Evolutionary conservation across 2,329 filamentous ascomycete species (phyloP), one percentile per base, ranked within the genome.

Genomic region (Nemania sp.): DNA sequence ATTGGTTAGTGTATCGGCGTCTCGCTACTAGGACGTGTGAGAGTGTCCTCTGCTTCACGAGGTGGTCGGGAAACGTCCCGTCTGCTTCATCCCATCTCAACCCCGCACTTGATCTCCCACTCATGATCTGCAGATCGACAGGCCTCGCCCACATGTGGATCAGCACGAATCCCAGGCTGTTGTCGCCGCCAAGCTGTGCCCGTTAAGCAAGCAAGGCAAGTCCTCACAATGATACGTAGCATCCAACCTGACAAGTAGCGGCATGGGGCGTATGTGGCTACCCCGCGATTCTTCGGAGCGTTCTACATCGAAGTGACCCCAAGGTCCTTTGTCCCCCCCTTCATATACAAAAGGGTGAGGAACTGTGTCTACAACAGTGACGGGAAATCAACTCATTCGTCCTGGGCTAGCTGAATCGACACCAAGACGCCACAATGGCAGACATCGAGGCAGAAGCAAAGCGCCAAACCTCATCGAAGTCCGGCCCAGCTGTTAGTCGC

Each of bases 381-480:
- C 13, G 12, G 5, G 25, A 49, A 20, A 34, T 5, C 15, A 35
- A 2, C 15, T 48, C 6, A 3, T 6, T 17, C 13, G 2, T 11
- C 25, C 4, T 12, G 9, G 4, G 10, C 11, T 3, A 34, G 29
- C n/a, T 18, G 5, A 39, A 21, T 12, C 18, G 37, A 29, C 9
- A 6, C 5, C 20, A 45, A 45, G 17, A 12, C 6, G n/a, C 45
- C 32, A 62, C 11, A 42, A 72, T 72, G 70, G 58, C 64, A 5
- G 69, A 71, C 43, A 62, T 67, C 48, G 70, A 72, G 46, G 37
- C 59, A 34, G 70, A 72, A 47, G 37, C 59, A 34, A 64, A 60
- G 17, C 47, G 57, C 34, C 50, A 55, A 32, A 58, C 57, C 3
- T 58, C 61, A 35, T 58, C 56, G 17, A 65, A 61, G 34, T 21